Base-by-base conservation (phyloP, 2,329 filamentous ascomycete genomes). In the Hortaea werneckii region DNA sequence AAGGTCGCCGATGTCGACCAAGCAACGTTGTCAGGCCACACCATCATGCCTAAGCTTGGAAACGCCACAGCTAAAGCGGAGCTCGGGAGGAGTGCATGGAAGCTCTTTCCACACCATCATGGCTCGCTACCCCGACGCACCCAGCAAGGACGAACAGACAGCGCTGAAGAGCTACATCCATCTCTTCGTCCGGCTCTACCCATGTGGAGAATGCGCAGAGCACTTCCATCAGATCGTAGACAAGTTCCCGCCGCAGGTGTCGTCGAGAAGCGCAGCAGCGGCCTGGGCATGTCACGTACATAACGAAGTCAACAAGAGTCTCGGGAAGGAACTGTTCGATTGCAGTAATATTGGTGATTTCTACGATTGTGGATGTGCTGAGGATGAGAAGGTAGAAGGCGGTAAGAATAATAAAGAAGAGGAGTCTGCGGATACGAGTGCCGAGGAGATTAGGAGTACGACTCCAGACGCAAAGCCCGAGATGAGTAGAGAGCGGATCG, bases 11-110 rank as follows among this genome's bases (percentile, higher is more conserved):
- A 41, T 29, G 27, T 41, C 40, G 20, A 30, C 45, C 45, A 29
- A 41, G 47, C 37, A 54, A 60, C 70, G 87, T 20, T 72, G 74
- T 43, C 39, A 12, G 85, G 84, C 46, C 79, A 79, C 45, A 82
- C 80, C 3, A 90, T 88, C 58, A 85, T 85, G 42, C 82, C 85
- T 1, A 88, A 87, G 67, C 71, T 92, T 44, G 86, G 85, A 60
- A 92, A 92, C 66, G 85, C 83, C 49, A 92, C 86, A 5, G 71
- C 79, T 44, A 92, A 90, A 64, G 79, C 76, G 49, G 79, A 83
- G 63, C 69, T 83, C 28, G 79, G 79, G 50, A 74, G 79, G 50
- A 76, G 79, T 46, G 75, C 78, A 32, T 83, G 79, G 79, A 80
- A 80, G 57, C 71, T 80, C 52, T 72, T 83, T 52, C 79, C 79